phyloP scores from a whole-genome alignment of 305 asterid genomes.

The Fraxinus baroniana region DNA sequence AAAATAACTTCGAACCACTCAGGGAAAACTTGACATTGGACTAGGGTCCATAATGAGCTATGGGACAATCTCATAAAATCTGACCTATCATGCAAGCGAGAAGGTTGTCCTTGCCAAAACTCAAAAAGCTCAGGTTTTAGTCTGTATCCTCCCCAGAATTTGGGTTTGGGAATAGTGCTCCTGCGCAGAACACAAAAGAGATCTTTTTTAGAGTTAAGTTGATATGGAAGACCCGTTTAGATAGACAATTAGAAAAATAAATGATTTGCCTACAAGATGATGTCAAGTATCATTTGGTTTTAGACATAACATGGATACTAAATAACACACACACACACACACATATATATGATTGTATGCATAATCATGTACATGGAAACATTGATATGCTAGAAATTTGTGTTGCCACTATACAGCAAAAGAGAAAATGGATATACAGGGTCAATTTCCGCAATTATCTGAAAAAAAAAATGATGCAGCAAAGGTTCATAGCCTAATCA shows the following conservation, averaged over 20 bases:
- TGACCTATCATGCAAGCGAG: slow-evolving; percentile 91
- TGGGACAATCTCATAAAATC: slow-evolving; percentile 6
- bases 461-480: background rate
- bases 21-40: background rate
- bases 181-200: slow-evolving; percentile 35
- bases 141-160: slow-evolving; percentile 90
- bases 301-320: background rate
- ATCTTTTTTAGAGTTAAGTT: background rate
- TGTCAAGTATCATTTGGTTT: background rate
- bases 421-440: background rate
- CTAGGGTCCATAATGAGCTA: slow-evolving; percentile 13
- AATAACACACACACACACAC: background rate
- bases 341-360: background rate
- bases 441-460: background rate
- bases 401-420: background rate
- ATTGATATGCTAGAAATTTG: background rate
- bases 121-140: slow-evolving; percentile 78
- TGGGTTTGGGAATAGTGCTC: slow-evolving; percentile 73
- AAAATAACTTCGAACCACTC: background rate
- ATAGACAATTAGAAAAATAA: slow-evolving; percentile 6
- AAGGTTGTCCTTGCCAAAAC: slow-evolving; percentile 96
- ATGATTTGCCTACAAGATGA: background rate
- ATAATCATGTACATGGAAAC: background rate
- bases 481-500: slow-evolving; percentile 1
- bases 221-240: slow-evolving; percentile 11